phyloP scores from a whole-genome alignment of 2,329 filamentous ascomycete genomes.

The Seiridium unicorne region DNA sequence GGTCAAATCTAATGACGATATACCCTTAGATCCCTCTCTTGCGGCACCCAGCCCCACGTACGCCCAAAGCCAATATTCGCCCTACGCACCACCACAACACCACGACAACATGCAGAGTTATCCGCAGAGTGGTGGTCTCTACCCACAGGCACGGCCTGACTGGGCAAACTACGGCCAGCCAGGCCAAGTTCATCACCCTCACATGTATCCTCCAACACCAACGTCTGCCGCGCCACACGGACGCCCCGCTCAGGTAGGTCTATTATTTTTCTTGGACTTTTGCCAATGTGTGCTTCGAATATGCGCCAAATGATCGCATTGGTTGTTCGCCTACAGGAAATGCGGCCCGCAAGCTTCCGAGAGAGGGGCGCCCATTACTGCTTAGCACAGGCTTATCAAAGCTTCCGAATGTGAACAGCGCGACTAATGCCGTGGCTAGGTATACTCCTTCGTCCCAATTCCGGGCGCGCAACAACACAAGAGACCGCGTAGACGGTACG shows the following conservation, averaged over 20 bases:
- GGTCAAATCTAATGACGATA: slow-evolving; percentile 92
- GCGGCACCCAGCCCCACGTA: slow-evolving; percentile 91
- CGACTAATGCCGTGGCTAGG: slow-evolving; percentile 48
- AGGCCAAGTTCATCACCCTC: slow-evolving; percentile 46
- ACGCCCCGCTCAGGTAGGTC: slow-evolving; percentile 59
- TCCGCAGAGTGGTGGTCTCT: slow-evolving; percentile 61
- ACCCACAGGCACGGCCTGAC: slow-evolving; percentile 70
- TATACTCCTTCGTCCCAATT: slow-evolving; percentile 97
- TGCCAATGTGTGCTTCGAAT: not conserved
- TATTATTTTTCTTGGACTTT: slow-evolving; percentile 8
- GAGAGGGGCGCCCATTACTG: not conserved
- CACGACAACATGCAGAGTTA: slow-evolving; percentile 79
- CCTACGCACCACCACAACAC: slow-evolving; percentile 74
- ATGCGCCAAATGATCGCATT: not conserved
- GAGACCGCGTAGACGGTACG: slow-evolving; percentile 86
- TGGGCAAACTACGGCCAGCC: slow-evolving; percentile 67
- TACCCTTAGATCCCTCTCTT: slow-evolving; percentile 99
- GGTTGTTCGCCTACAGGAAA: no score
- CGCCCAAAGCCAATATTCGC: slow-evolving; percentile 78
- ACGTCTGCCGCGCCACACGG: slow-evolving; percentile 54
- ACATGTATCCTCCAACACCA: slow-evolving; percentile 55
- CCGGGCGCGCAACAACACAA: slow-evolving; percentile 97
- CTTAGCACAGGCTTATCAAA: not conserved
- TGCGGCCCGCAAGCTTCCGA: no score
- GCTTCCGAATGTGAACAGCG: not conserved